Evolutionary conservation across 1,284 basidiomycete species (phyloP), one percentile per base, ranked within the genome.

Genomic region (Rugiboletus extremiorientalis): DNA sequence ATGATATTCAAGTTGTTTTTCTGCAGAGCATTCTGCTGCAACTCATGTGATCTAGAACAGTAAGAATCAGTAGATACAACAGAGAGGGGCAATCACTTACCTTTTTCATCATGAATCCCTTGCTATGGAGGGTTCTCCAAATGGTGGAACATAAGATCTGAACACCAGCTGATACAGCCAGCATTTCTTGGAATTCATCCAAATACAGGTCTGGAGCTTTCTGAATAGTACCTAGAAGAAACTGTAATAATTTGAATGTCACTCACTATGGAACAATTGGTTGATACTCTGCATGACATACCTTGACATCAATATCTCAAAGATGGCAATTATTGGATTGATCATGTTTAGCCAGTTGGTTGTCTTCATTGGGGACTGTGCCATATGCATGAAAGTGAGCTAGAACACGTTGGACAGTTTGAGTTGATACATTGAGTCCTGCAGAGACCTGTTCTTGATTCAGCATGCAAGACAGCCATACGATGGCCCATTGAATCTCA

Each of bases 101-200:
- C 61, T 71, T 66, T 31, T 71, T 72, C 60, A 64, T 59, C 2
- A 54, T 63, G 41, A 67, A 65, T 2, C 56, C 50, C 3, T 18
- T 18, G 6, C 60, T 62, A 11, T 37, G 10, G 6, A 74, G 60
- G 0, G 59, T 58, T 11, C 56, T 25, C 60, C 63, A 68, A 0
- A 73, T 54, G 2, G 66, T 72, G 0, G 63, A 20, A 2, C 22
- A 15, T 1, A 60, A 68, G 6, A 65, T 64, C 0, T 40, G 1
- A 1, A 53, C 14, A 5, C 46, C 41, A 11, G n/a, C 23, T 0
- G 46, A 36, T 12, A 6, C 5, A 1, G 20, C 23, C 0, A 58
- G 28, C 14, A 30, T 30, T 6, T 44, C 30, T 18, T 23, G 15
- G 2, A 45, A 5, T 16, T 45, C 18, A 11, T 58, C 55, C 2